Base-by-base conservation (phyloP, 2,329 filamentous ascomycete genomes). In the Hypoxylon sp. region DNA sequence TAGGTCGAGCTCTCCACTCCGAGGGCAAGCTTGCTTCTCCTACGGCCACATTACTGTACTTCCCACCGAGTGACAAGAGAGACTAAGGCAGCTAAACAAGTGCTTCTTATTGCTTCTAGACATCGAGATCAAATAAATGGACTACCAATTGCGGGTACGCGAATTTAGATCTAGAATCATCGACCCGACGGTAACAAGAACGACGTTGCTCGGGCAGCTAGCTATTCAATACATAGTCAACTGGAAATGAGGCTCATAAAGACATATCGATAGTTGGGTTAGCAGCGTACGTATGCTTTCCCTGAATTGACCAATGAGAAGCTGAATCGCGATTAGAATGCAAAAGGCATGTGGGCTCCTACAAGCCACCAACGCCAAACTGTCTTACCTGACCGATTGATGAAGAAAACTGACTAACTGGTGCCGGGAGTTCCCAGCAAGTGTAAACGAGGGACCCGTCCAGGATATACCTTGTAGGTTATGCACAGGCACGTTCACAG, bases 261-360 rank as follows among this genome's bases (percentile, higher is more conserved):
- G 22, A 35, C 27, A 22, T 58, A n/a, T 50, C 49, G 33, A 66
- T 61, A 54, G 50, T 53, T 49, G 17, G 31, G 25, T 60, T 61
- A 61, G 61, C 56, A 57, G 33, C 60, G 60, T 57, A 64, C 44
- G 55, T 46, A 56, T 57, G 50, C 61, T 50, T 49, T n/a, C 35
- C 35, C n/a, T 49, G 13, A 53, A 65, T 65, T 65, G 58, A 22
- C 66, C 66, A 65, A 65, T 69, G n/a, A 44, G 13, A 49, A 30
- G 27, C 27, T 37, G 14, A 27, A 35, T 30, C 44, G n/a, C 20
- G n/a, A 37, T 20, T 40, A 27, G 35, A 49, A 10, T 6, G 30
- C 14, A 30, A 17, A 31, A 44, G 37, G 37, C 14, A 35, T 61
- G 48, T 53, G 48, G 58, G 14, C 22, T 46, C 30, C 40, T 17